Conservation (phyloP, 177 flowering plant species). For the Vitis hybrid region DNA sequence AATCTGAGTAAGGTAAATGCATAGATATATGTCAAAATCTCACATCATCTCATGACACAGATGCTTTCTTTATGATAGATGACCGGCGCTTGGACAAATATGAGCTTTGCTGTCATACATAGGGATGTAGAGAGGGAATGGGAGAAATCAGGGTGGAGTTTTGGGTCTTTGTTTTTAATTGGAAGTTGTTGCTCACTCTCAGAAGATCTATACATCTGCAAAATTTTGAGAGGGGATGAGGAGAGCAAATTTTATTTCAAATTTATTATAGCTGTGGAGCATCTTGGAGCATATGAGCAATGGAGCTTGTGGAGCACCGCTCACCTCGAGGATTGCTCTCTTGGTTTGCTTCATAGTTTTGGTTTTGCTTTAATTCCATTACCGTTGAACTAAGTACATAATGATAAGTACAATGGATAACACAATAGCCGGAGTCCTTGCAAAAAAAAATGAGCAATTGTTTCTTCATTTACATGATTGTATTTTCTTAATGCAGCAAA, state of each 20-base stretch:
- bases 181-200: slow-evolving; percentile 64
- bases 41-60: slow-evolving; percentile 46
- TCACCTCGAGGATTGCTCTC: slow-evolving; percentile 83
- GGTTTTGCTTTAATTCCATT: slow-evolving; percentile 32
- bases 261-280: slow-evolving; percentile 75
- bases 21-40: slow-evolving; percentile 33
- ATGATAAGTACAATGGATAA: slow-evolving; percentile 10
- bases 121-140: slow-evolving; percentile 71
- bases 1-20: slow-evolving; percentile 42
- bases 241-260: slow-evolving; percentile 55
- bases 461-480: slow-evolving; percentile 13
- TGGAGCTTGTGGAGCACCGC: slow-evolving; percentile 97
- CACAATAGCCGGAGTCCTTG: not conserved
- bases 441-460: not conserved
- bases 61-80: slow-evolving; percentile 83
- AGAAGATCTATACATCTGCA: slow-evolving; percentile 56
- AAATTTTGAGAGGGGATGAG: slow-evolving; percentile 60
- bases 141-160: slow-evolving; percentile 66
- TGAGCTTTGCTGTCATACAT: slow-evolving; percentile 73
- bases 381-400: slow-evolving; percentile 10
- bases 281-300: slow-evolving; percentile 82
- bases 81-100: slow-evolving; percentile 71
- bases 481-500: slow-evolving; percentile 27
- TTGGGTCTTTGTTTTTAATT: slow-evolving; percentile 47
- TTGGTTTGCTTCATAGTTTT: slow-evolving; percentile 90